phyloP scores from a whole-genome alignment of 345 rosid genomes.

The Eucalyptus urophylla region DNA sequence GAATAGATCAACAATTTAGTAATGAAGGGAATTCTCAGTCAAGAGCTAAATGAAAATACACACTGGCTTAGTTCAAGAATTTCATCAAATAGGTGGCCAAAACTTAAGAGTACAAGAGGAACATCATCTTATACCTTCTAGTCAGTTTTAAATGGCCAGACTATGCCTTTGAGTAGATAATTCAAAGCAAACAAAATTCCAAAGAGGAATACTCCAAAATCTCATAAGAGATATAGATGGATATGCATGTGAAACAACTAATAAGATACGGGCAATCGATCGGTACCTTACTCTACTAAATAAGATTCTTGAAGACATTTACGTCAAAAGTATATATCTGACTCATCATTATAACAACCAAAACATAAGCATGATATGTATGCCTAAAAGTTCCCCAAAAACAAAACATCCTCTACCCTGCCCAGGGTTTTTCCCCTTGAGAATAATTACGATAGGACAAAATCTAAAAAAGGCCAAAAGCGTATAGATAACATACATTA shows the following conservation, averaged over 20 bases:
- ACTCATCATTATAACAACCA: neutral
- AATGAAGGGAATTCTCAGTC: too few relatives aligned
- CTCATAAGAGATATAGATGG: neutral
- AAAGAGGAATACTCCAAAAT: neutral
- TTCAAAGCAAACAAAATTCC: neutral
- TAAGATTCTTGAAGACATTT: neutral
- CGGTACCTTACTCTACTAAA: neutral
- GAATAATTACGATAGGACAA: neutral
- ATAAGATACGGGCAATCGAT: neutral
- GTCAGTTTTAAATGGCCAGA: neutral
- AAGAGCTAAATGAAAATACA: too few relatives aligned
- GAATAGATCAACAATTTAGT: too few relatives aligned
- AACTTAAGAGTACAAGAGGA: too few relatives aligned
- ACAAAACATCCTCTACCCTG: neutral
- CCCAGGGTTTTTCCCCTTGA: neutral
- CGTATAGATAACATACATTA: neutral
- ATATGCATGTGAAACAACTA: neutral
- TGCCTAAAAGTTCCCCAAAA: neutral
- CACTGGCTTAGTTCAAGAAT: too few relatives aligned
- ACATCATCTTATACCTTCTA: neutral
- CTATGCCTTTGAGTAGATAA: neutral
- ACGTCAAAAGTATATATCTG: neutral
- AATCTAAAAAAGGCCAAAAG: neutral
- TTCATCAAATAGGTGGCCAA: too few relatives aligned
- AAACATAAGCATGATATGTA: neutral